phyloP scores from a whole-genome alignment of 2,329 filamentous ascomycete species.

The Juglanconis juglandina region DNA sequence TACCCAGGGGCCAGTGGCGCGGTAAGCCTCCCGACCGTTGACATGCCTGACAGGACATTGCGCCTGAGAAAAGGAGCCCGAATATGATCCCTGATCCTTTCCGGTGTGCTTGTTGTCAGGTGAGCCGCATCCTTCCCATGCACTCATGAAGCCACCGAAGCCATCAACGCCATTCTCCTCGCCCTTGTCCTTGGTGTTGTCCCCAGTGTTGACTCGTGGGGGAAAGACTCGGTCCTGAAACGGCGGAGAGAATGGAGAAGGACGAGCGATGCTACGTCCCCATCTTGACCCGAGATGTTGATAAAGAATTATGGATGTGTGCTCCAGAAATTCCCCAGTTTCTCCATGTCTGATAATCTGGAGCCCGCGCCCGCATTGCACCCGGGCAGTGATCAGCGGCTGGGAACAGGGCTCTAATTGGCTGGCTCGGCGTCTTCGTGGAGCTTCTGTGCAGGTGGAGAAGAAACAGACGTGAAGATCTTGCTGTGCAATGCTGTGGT shows the following conservation, averaged over 20 bases:
- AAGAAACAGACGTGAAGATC: background rate
- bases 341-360: background rate
- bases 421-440: background rate
- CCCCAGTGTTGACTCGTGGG: no score
- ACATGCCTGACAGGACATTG: background rate
- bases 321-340: background rate
- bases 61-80: no score
- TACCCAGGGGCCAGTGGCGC: background rate
- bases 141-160: conserved; percentile 5
- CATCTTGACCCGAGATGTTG: background rate
- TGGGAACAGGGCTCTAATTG: background rate
- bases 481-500: background rate
- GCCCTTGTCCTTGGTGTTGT: no score
- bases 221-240: background rate
- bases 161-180: background rate
- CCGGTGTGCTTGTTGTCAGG: background rate
- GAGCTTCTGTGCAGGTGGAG: background rate
- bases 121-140: background rate
- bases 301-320: no score
- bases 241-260: background rate
- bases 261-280: background rate
- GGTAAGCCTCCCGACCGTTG: background rate
- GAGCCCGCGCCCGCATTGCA: background rate
- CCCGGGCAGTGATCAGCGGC: conserved; percentile 10
- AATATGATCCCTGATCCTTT: background rate